These are phyloP conservation scores for Nakazawaea laoshanensis DNA, from an alignment of 805 yeast genomes.

Conservation along the genomic window DNA sequence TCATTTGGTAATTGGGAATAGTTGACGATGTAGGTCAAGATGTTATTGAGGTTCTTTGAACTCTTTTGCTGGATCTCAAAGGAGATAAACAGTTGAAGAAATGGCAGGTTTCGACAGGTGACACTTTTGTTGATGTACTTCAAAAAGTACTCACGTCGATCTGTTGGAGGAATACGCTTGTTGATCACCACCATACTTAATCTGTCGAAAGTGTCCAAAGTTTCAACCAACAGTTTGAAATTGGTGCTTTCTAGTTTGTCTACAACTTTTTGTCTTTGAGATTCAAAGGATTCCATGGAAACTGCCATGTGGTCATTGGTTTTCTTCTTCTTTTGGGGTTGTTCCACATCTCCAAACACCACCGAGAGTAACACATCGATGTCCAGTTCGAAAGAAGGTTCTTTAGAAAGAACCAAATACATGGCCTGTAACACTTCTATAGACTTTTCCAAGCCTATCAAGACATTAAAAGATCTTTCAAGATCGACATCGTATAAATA, in stretches of 20 bases:
- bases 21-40: conserved; percentile 35
- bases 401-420: too few species aligned
- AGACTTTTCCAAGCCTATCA: too few species aligned
- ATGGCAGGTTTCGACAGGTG: conserved; percentile 32
- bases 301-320: neutral
- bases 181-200: conserved; percentile 1
- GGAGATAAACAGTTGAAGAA: conserved; percentile 51
- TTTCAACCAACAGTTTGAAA: neutral
- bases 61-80: conserved; percentile 41
- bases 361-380: too few species aligned
- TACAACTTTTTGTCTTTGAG: neutral
- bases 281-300: neutral
- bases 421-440: too few species aligned
- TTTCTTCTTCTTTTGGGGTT: conserved; percentile 2
- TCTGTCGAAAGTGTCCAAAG: neutral
- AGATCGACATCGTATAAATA: too few species aligned
- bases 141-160: conserved; percentile 18
- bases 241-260: neutral
- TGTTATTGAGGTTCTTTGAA: conserved; percentile 31
- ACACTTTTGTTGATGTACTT: conserved; percentile 18
- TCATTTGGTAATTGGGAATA: conserved; percentile 38
- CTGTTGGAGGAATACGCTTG: neutral
- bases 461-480: too few species aligned
- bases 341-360: neutral
- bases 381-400: too few species aligned